These are phyloP conservation scores for Trichoderma asperellum DNA, from an alignment of 2,329 filamentous ascomycete species.

Conservation along the genomic window DNA sequence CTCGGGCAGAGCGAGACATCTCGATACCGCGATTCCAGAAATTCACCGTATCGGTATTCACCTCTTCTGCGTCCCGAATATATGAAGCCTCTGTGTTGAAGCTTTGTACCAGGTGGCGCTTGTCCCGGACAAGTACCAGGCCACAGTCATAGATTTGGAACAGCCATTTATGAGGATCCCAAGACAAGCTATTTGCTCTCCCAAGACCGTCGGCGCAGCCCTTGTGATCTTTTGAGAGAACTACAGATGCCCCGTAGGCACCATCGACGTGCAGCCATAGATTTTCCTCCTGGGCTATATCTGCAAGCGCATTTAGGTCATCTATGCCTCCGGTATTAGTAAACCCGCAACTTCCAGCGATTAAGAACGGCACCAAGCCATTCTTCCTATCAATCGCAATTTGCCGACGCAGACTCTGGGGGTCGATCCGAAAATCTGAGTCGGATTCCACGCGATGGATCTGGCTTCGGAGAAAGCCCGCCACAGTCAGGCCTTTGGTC, in stretches of 20 bases:
- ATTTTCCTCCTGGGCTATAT: slow-evolving; percentile 24
- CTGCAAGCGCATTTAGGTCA: slow-evolving; percentile 26
- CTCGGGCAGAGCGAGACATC: slow-evolving; percentile 34
- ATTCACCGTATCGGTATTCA: slow-evolving; percentile 34
- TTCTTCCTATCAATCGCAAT: slow-evolving; percentile 25
- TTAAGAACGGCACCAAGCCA: slow-evolving; percentile 30
- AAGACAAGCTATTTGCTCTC: slow-evolving; percentile 35
- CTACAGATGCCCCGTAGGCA: slow-evolving; percentile 35
- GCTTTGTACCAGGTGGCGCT: slow-evolving; percentile 31
- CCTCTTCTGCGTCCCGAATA: slow-evolving; percentile 35
- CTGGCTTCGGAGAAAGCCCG: slow-evolving; percentile 28
- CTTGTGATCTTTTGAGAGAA: slow-evolving; percentile 30
- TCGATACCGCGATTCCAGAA: slow-evolving; percentile 38
- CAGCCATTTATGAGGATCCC: slow-evolving; percentile 39
- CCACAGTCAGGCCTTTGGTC: slow-evolving; percentile 28
- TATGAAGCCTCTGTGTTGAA: slow-evolving; percentile 36
- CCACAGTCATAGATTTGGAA: slow-evolving; percentile 37
- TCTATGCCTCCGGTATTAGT: slow-evolving; percentile 32
- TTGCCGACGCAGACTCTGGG: slow-evolving; percentile 8
- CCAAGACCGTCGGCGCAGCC: slow-evolving; percentile 28
- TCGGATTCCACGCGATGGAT: slow-evolving; percentile 28
- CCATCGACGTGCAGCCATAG: slow-evolving; percentile 37
- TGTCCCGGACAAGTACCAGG: slow-evolving; percentile 33
- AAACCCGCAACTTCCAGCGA: slow-evolving; percentile 30
- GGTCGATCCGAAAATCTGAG: slow-evolving; percentile 20